Conservation (phyloP, 257 asterid species). For the Striga asiatica region DNA sequence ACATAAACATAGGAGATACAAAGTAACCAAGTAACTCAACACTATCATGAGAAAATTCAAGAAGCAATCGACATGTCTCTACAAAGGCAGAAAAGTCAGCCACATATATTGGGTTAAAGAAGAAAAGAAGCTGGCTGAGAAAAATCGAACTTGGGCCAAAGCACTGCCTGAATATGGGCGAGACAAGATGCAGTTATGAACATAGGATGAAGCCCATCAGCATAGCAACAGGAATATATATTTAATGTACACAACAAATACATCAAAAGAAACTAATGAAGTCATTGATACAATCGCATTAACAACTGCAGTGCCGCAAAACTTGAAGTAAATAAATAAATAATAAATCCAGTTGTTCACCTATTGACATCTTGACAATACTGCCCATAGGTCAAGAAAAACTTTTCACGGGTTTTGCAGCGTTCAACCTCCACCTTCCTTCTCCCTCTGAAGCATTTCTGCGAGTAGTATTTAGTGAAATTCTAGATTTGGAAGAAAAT, state of each 20-base stretch:
- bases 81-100: constrained; percentile 72
- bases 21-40: constrained; percentile 38
- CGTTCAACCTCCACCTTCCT: constrained; percentile 67
- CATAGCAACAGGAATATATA: constrained; percentile 6
- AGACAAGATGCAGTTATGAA: constrained; percentile 15
- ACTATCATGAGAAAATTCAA: constrained; percentile 45
- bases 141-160: constrained; percentile 79
- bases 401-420: constrained; percentile 57
- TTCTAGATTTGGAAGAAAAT: constrained; percentile 11
- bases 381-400: constrained; percentile 59
- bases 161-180: constrained; percentile 52
- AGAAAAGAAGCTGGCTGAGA: constrained; percentile 70
- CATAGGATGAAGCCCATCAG: constrained; percentile 5
- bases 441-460: constrained; percentile 96
- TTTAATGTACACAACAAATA: constrained; percentile 1
- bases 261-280: not conserved
- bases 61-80: constrained; percentile 67
- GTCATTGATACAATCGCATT: constrained; percentile 7
- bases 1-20: not conserved
- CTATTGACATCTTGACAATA: constrained; percentile 60
- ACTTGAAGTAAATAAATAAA: not conserved
- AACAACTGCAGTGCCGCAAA: constrained; percentile 3
- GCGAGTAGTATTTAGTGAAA: constrained; percentile 36
- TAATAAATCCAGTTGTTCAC: constrained; percentile 26
- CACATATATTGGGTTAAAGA: constrained; percentile 62